Evolutionary conservation across 2,329 filamentous ascomycete genomes (phyloP).

Genomic region (Fusarium coicis): DNA sequence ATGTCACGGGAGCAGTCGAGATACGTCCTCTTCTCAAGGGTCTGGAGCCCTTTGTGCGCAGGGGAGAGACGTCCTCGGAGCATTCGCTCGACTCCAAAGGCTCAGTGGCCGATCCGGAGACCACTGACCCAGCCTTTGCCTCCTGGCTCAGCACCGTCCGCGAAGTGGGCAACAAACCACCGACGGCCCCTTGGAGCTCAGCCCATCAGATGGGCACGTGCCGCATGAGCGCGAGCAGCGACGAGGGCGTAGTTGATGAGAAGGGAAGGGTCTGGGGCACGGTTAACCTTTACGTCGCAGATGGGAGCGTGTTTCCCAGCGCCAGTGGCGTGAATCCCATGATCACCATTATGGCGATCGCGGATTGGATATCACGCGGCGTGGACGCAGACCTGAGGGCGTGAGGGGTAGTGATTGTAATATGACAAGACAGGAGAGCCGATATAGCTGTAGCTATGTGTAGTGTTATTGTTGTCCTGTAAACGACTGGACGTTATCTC

Average conservation of each 20-base stretch:
- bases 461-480: constrained; percentile 22
- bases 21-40: constrained; percentile 75
- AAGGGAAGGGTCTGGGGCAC: constrained; percentile 73
- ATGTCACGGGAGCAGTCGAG: constrained; percentile 82
- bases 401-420: constrained; percentile 10
- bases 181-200: constrained; percentile 67
- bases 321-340: constrained; percentile 86
- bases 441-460: constrained; percentile 12
- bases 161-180: constrained; percentile 60
- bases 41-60: constrained; percentile 68
- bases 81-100: constrained; percentile 29
- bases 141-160: constrained; percentile 67
- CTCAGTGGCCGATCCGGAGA: constrained; percentile 52
- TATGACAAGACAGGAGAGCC: constrained; percentile 5
- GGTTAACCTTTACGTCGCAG: constrained; percentile 74
- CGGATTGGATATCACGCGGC: constrained; percentile 71
- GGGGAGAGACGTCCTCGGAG: constrained; percentile 30
- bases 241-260: constrained; percentile 67
- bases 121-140: constrained; percentile 69
- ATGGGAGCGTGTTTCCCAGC: constrained; percentile 80
- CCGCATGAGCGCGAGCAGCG: constrained; percentile 70
- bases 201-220: constrained; percentile 87
- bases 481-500: constrained; percentile 19
- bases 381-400: constrained; percentile 58
- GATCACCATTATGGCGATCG: constrained; percentile 79